Evolutionary conservation across 1,139 yeast genomes (phyloP).

Genomic region (Hansenula anomala): DNA sequence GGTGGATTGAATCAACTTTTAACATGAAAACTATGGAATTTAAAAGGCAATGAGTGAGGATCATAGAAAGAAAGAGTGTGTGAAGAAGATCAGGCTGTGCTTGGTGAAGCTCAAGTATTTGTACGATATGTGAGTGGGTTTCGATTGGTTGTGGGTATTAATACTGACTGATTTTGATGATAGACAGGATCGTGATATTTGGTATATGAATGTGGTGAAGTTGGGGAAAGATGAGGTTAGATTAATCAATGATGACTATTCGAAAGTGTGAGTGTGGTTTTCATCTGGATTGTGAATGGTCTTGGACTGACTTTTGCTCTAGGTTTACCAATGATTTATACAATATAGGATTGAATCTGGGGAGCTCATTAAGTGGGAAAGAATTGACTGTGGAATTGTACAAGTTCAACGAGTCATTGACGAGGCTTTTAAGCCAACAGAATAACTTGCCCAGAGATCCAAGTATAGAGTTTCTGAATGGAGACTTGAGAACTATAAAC

Average conservation of each 20-base stretch:
- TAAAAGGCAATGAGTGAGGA: background rate
- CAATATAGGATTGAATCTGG: slow-evolving; percentile 14
- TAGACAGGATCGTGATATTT: slow-evolving; percentile 15
- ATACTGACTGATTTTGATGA: background rate
- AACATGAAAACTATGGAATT: too few species aligned
- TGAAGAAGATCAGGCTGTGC: background rate
- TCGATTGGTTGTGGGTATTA: background rate
- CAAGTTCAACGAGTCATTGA: slow-evolving; percentile 20
- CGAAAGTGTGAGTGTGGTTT: background rate
- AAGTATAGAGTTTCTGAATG: background rate
- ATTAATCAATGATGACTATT: slow-evolving; percentile 10
- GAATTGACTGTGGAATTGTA: slow-evolving; percentile 17
- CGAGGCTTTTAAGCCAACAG: slow-evolving; percentile 14
- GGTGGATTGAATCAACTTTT: too few species aligned
- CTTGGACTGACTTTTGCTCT: background rate
- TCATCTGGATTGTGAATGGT: too few species aligned
- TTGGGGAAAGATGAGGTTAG: slow-evolving; percentile 11
- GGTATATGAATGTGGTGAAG: slow-evolving; percentile 16
- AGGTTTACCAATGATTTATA: slow-evolving; percentile 12
- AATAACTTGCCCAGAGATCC: background rate
- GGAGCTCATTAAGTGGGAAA: slow-evolving; percentile 7
- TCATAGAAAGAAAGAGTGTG: background rate
- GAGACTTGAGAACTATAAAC: background rate
- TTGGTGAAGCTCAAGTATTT: slow-evolving; percentile 12
- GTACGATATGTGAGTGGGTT: slow-evolving; percentile 13